Evolutionary conservation across 306 rosid species (phyloP).

Genomic region (Vigna angularis): DNA sequence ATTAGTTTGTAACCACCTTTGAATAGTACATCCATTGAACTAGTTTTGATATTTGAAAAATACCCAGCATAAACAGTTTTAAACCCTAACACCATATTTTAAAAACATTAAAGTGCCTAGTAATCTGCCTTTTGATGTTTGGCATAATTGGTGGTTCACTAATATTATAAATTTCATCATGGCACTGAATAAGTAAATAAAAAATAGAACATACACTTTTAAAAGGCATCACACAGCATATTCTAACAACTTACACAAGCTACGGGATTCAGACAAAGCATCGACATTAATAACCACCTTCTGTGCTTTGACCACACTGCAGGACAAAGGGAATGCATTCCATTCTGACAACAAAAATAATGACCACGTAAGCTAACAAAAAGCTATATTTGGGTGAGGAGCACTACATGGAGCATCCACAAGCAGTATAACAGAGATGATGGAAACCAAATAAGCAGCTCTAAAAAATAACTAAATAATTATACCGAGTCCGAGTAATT

Average conservation of each 20-base stretch:
- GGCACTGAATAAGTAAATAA: conserved; percentile 5
- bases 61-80: no score
- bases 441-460: conserved; percentile 8
- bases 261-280: conserved; percentile 91
- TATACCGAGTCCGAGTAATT: background rate
- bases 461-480: background rate
- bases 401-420: conserved; percentile 27
- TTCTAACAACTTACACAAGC: conserved; percentile 84
- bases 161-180: conserved; percentile 29
- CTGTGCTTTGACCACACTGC: conserved; percentile 99
- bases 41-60: background rate
- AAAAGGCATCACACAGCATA: conserved; percentile 33
- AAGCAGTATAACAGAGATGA: conserved; percentile 31
- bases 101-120: background rate
- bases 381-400: background rate
- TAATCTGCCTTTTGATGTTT: background rate
- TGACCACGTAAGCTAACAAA: conserved; percentile 28
- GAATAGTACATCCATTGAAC: background rate
- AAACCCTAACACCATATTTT: background rate
- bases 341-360: conserved; percentile 66
- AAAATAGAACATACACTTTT: conserved; percentile 20
- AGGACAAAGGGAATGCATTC: conserved; percentile 98
- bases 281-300: conserved; percentile 96
- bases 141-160: background rate
- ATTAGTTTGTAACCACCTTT: background rate